phyloP scores from a whole-genome alignment of 179 eudicot species.

The Amaranthus tricolor region DNA sequence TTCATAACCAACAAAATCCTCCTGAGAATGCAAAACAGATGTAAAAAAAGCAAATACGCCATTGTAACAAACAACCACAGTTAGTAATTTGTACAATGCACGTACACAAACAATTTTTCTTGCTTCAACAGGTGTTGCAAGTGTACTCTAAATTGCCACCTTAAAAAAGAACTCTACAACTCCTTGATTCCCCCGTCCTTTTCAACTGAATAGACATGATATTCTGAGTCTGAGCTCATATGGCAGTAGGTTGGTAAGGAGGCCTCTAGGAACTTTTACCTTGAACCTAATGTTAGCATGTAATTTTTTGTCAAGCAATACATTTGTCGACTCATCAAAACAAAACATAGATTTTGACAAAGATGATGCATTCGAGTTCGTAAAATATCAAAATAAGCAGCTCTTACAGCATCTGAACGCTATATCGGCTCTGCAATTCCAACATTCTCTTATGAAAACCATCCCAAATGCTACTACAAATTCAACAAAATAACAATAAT shows the following conservation, averaged over 20 bases:
- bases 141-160: background rate
- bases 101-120: background rate
- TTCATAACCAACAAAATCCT: background rate
- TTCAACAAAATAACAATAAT: background rate
- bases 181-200: too few species aligned
- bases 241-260: too few species aligned
- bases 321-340: background rate
- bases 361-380: background rate
- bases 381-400: background rate
- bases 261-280: too few species aligned
- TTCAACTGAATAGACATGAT: too few species aligned
- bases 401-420: background rate
- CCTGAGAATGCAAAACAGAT: background rate
- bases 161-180: too few species aligned
- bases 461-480: background rate
- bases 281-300: too few species aligned
- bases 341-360: background rate
- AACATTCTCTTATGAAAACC: constrained; percentile 1
- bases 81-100: too few species aligned
- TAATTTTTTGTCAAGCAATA: too few species aligned
- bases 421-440: background rate
- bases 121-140: background rate
- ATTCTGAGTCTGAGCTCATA: too few species aligned
- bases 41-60: background rate
- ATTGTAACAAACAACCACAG: background rate